Percentiles rank a stretch among this genome's conserved stretches.
These are phyloP conservation scores for Candida parachauliodes DNA, from an alignment of 805 yeast species.

Conservation along the genomic window DNA sequence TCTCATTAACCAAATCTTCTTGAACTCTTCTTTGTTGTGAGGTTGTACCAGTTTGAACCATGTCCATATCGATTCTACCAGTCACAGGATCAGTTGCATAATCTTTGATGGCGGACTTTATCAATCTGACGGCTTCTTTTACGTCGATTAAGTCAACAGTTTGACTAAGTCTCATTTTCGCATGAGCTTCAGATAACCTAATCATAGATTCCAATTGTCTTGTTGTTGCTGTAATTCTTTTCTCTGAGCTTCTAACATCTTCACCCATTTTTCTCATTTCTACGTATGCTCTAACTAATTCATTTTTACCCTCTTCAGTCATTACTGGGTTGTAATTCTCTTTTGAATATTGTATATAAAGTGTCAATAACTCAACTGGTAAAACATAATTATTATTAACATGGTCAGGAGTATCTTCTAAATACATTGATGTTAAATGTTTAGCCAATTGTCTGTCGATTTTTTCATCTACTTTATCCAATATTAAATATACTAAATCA, in stretches of 20 bases:
- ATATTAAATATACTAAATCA: constrained; percentile 86
- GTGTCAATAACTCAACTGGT: constrained; percentile 83
- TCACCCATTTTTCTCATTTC: constrained; percentile 94
- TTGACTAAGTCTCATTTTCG: constrained; percentile 82
- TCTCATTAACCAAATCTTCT: constrained; percentile 65
- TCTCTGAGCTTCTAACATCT: constrained; percentile 79
- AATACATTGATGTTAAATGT: constrained; percentile 87
- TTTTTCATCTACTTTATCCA: constrained; percentile 87
- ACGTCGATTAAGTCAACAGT: constrained; percentile 79
- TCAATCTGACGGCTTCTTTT: constrained; percentile 87
- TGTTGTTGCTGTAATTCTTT: constrained; percentile 95
- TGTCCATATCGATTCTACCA: constrained; percentile 95
- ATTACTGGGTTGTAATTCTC: constrained; percentile 77
- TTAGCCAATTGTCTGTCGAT: constrained; percentile 82
- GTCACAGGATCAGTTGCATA: constrained; percentile 98
- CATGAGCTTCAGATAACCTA: constrained; percentile 93
- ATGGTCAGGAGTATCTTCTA: constrained; percentile 79
- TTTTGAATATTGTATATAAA: constrained; percentile 92
- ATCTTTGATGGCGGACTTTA: constrained; percentile 91
- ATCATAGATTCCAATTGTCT: constrained; percentile 96
- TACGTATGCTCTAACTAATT: constrained; percentile 82
- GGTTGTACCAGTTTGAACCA: constrained; percentile 94
- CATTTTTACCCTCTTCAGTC: constrained; percentile 76
- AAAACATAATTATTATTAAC: constrained; percentile 66
- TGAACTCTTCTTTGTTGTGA: constrained; percentile 76